These are phyloP conservation scores for Solanum piurae DNA, from an alignment of 257 asterid genomes.

Conservation along the genomic window DNA sequence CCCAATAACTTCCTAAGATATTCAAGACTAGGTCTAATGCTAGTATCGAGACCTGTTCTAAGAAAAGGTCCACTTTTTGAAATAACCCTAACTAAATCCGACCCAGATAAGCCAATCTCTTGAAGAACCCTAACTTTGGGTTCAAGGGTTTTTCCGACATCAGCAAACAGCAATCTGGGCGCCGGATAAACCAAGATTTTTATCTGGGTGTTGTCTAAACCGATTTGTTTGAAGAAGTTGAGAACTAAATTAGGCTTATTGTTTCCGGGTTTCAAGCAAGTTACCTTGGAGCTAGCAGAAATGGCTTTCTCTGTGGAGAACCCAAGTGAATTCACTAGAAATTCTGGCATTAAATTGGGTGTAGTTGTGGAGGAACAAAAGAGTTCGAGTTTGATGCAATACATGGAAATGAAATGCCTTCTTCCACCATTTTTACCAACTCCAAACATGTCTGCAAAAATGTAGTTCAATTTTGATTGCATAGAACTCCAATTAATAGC, in stretches of 20 bases:
- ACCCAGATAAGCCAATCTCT: slow-evolving; percentile 10
- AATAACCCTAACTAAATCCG: background rate
- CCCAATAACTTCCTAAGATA: slow-evolving; percentile 9
- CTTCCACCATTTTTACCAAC: background rate
- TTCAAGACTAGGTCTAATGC: background rate
- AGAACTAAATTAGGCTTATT: slow-evolving; percentile 7
- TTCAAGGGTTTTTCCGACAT: slow-evolving; percentile 7
- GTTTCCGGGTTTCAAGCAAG: background rate
- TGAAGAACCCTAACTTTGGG: slow-evolving; percentile 9
- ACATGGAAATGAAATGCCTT: background rate
- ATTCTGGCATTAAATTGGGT: slow-evolving; percentile 4
- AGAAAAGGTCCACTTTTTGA: background rate
- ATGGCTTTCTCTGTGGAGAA: slow-evolving; percentile 14
- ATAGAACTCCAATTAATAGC: background rate
- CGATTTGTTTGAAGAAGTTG: slow-evolving; percentile 8
- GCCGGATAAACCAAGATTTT: background rate
- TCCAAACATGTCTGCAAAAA: background rate
- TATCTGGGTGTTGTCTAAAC: slow-evolving; percentile 10
- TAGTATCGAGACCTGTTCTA: background rate
- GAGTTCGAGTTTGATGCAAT: background rate
- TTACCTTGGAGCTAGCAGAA: background rate
- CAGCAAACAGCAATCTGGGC: slow-evolving; percentile 1
- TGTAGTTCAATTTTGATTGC: background rate
- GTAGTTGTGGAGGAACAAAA: background rate
- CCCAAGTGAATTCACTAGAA: slow-evolving; percentile 5